A percentile compares a stretch with the other conserved stretches of the same genome.
These are phyloP conservation scores for Stemphylium vesicarium DNA, from an alignment of 2,329 filamentous ascomycete species.

Conservation along the genomic window DNA sequence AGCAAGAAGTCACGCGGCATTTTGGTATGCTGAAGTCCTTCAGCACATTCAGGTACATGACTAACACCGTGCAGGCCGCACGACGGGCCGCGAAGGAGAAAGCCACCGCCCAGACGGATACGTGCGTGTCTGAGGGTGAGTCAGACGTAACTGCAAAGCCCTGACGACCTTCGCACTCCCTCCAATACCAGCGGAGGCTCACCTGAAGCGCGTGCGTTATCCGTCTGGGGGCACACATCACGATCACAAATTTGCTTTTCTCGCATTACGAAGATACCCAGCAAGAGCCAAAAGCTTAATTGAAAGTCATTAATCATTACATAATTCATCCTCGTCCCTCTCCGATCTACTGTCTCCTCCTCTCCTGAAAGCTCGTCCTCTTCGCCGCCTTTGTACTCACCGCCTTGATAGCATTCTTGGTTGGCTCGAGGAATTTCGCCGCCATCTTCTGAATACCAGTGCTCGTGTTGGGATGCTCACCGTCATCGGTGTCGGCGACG, in stretches of 20 bases:
- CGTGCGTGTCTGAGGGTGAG: neutral
- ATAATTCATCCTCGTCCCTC: too few relatives aligned
- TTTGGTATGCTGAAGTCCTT: constrained; percentile 9
- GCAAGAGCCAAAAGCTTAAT: too few relatives aligned
- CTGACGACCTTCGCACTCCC: neutral
- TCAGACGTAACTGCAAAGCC: neutral
- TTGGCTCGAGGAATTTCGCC: constrained; percentile 30
- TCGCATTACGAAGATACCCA: too few relatives aligned
- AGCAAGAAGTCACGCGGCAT: constrained; percentile 20
- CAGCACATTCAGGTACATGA: constrained; percentile 1
- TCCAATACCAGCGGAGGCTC: neutral
- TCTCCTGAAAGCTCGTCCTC: neutral
- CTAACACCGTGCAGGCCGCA: constrained; percentile 15
- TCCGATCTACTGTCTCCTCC: too few relatives aligned
- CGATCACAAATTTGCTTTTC: too few relatives aligned
- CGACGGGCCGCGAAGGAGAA: constrained; percentile 4
- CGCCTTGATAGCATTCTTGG: constrained; percentile 26
- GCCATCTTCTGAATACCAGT: constrained; percentile 41
- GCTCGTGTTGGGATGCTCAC: constrained; percentile 42
- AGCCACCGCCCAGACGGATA: neutral
- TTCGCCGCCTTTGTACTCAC: constrained; percentile 15
- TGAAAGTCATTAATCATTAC: too few relatives aligned
- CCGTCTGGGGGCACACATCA: neutral
- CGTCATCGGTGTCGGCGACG: constrained; percentile 40
- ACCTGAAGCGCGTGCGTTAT: neutral